Conservation (phyloP, 345 rosid species). For the Bruguiera parviflora region DNA sequence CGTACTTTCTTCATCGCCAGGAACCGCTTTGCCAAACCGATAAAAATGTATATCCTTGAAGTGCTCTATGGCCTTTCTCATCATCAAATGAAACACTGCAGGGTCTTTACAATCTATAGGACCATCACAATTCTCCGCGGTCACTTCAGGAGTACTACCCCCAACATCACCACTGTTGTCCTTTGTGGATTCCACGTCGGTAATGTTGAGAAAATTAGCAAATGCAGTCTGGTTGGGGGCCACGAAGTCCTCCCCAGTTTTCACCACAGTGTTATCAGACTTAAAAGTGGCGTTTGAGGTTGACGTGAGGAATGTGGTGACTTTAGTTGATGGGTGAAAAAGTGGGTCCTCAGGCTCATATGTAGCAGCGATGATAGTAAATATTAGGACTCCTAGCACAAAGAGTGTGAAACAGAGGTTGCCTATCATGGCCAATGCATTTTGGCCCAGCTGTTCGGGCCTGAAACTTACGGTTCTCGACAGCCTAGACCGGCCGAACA, state of each 20-base stretch:
- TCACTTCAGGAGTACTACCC: conserved; percentile 5
- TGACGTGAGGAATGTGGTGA: conserved; percentile 76
- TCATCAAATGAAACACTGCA: conserved; percentile 80
- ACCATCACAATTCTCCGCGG: conserved; percentile 38
- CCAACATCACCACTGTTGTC: background rate
- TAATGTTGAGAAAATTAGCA: conserved; percentile 52
- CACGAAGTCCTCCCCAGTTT: conserved; percentile 92
- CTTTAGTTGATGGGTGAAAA: conserved; percentile 76
- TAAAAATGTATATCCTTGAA: conserved; percentile 90
- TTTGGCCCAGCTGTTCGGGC: conserved; percentile 77
- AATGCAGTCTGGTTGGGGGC: conserved; percentile 63
- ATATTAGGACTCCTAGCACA: conserved; percentile 75
- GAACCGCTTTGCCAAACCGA: conserved; percentile 75
- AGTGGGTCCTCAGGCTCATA: conserved; percentile 96
- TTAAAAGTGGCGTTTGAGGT: conserved; percentile 71
- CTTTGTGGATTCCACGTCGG: conserved; percentile 48
- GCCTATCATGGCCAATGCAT: conserved; percentile 76
- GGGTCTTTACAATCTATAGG: conserved; percentile 83
- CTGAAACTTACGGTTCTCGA: conserved; percentile 61
- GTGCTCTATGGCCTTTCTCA: conserved; percentile 72
- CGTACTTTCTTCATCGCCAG: conserved; percentile 46
- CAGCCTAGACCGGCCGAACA: conserved; percentile 55
- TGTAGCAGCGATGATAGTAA: conserved; percentile 92
- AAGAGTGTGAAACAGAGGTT: conserved; percentile 81
- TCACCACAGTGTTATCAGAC: conserved; percentile 65